Evolutionary conservation across 2,329 filamentous ascomycete species (phyloP).

Genomic region (Graphiopsis chlorocephala): DNA sequence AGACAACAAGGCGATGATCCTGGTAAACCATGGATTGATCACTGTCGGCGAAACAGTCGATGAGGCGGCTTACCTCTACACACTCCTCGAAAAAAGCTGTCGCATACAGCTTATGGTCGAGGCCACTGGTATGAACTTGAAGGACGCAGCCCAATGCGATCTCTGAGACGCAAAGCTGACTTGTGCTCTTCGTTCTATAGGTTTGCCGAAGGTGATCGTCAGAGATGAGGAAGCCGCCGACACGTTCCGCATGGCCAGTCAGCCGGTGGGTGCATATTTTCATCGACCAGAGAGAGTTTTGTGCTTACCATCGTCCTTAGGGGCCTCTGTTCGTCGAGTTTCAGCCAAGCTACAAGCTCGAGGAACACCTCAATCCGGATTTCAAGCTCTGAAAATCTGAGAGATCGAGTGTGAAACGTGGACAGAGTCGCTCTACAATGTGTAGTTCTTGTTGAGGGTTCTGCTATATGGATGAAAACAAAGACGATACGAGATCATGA

Average conservation of each 20-base stretch:
- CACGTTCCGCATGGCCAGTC: slow-evolving; percentile 45
- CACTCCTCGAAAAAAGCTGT: slow-evolving; percentile 62
- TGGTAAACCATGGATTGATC: slow-evolving; percentile 43
- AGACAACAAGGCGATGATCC: slow-evolving; percentile 34
- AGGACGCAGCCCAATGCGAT: neutral
- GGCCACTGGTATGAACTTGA: slow-evolving; percentile 42
- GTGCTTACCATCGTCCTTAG: neutral
- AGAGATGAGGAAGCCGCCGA: slow-evolving; percentile 51
- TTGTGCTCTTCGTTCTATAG: neutral
- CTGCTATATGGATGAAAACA: neutral
- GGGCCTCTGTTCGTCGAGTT: slow-evolving; percentile 47
- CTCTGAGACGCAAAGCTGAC: neutral
- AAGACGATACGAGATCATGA: neutral
- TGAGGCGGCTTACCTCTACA: slow-evolving; percentile 45
- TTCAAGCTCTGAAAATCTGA: slow-evolving; percentile 3
- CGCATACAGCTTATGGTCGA: slow-evolving; percentile 64
- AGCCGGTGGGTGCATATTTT: slow-evolving; percentile 24
- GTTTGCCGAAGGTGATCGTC: slow-evolving; percentile 47
- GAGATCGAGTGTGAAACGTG: neutral
- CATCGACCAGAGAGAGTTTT: neutral
- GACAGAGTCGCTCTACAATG: neutral
- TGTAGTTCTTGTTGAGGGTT: neutral
- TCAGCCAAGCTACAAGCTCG: slow-evolving; percentile 33
- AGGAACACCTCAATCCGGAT: slow-evolving; percentile 9
- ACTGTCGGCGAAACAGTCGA: slow-evolving; percentile 39